A percentile compares a stretch with the other conserved stretches of the same genome.
Conservation (phyloP, 129 eudicot genomes). For the Erigeron canadensis region DNA sequence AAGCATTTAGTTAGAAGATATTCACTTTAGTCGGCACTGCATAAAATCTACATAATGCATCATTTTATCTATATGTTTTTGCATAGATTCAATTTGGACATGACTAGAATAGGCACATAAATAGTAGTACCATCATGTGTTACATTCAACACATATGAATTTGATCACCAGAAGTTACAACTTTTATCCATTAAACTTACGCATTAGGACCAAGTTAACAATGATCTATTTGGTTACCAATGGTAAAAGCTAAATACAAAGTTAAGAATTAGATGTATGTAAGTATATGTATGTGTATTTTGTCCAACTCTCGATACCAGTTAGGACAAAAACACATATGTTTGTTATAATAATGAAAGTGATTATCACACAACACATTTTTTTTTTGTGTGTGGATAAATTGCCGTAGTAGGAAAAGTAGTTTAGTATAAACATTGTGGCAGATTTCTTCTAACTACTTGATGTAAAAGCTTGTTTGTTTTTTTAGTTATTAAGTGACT, state of each 20-base stretch:
- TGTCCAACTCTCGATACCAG: too few relatives aligned
- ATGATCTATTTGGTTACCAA: not conserved
- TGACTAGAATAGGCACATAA: not conserved
- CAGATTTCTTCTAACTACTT: too few relatives aligned
- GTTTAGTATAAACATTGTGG: too few relatives aligned
- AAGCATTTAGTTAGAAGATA: not conserved
- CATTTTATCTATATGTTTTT: not conserved
- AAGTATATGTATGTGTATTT: too few relatives aligned
- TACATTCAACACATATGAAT: not conserved
- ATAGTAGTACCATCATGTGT: not conserved
- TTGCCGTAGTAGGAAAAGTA: too few relatives aligned
- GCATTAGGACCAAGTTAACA: not conserved
- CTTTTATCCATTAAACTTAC: not conserved
- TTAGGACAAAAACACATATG: too few relatives aligned
- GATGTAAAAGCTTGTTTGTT: too few relatives aligned
- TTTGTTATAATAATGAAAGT: too few relatives aligned
- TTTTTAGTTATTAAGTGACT: too few relatives aligned
- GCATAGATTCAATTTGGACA: slow-evolving; percentile 14
- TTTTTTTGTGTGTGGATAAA: too few relatives aligned
- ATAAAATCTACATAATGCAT: slow-evolving; percentile 4
- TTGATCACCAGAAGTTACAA: not conserved
- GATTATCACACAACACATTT: too few relatives aligned
- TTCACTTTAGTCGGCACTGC: not conserved
- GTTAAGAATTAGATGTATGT: too few relatives aligned
- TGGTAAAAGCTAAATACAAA: not conserved